These are phyloP conservation scores for Blumeria graminis DNA, from an alignment of 2,329 filamentous ascomycete genomes.

Conservation along the genomic window DNA sequence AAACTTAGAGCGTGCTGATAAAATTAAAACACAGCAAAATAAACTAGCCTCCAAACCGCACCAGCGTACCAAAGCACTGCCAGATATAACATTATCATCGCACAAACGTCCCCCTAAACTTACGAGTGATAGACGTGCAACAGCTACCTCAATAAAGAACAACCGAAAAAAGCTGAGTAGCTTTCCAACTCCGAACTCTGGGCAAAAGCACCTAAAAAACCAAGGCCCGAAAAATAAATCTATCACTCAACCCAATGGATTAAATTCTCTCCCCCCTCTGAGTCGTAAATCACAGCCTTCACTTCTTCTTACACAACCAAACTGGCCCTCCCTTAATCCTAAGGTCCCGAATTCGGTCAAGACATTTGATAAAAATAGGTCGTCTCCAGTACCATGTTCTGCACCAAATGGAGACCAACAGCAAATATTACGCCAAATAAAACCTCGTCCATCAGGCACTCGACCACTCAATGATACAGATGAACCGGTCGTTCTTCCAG, in stretches of 20 bases:
- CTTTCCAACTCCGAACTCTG: background rate
- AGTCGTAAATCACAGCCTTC: background rate
- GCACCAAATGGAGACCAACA: too few relatives aligned
- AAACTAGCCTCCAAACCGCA: too few relatives aligned
- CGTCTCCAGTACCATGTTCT: too few relatives aligned
- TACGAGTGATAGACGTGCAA: too few relatives aligned
- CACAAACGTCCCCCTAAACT: too few relatives aligned
- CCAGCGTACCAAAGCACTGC: too few relatives aligned
- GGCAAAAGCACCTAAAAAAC: background rate
- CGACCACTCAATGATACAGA: background rate
- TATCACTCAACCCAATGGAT: too few relatives aligned
- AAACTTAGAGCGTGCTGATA: too few relatives aligned
- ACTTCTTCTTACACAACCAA: background rate
- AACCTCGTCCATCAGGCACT: background rate
- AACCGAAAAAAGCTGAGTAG: background rate
- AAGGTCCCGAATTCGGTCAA: background rate
- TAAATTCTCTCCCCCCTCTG: background rate
- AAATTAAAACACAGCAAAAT: too few relatives aligned
- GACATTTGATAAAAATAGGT: background rate
- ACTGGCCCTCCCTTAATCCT: background rate
- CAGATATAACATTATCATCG: too few relatives aligned
- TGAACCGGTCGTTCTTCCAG: background rate
- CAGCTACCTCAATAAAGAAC: too few relatives aligned
- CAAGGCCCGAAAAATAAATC: background rate
- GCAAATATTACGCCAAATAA: background rate